Conservation (phyloP, 805 yeast genomes). For the Yarrowia sp. region DNA sequence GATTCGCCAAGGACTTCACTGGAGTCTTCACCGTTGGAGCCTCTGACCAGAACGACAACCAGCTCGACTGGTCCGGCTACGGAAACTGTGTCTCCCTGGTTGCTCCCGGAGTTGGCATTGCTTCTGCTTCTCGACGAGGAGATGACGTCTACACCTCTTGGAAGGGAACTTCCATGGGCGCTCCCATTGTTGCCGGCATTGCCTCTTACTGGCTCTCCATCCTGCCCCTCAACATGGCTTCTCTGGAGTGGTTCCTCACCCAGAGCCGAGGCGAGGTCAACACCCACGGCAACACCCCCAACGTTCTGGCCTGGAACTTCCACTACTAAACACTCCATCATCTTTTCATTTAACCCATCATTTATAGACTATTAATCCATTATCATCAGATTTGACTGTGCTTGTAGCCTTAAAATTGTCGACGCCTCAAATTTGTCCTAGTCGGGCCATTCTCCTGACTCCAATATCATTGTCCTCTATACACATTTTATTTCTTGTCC, state of each 20-base stretch:
- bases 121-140: constrained; percentile 44
- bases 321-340: not conserved
- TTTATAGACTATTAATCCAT: too few species aligned
- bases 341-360: too few species aligned
- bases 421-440: too few species aligned
- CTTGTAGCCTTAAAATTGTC: too few species aligned
- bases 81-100: constrained; percentile 86
- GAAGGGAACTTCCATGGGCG: constrained; percentile 12
- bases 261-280: not conserved
- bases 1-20: constrained; percentile 32
- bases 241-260: constrained; percentile 9
- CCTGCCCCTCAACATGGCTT: not conserved
- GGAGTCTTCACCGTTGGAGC: constrained; percentile 81
- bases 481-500: not conserved
- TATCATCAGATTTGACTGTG: too few species aligned
- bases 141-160: constrained; percentile 24
- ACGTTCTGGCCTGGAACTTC: constrained; percentile 13
- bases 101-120: constrained; percentile 81
- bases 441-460: too few species aligned
- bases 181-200: constrained; percentile 13
- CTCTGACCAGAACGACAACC: constrained; percentile 67
- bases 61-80: constrained; percentile 82
- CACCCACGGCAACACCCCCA: not conserved
- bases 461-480: not conserved
- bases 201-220: constrained; percentile 8